Evolutionary conservation across 2,329 filamentous ascomycete species (phyloP), one percentile per base, ranked within the genome.

Genomic region (Trichoderma semiorbis): DNA sequence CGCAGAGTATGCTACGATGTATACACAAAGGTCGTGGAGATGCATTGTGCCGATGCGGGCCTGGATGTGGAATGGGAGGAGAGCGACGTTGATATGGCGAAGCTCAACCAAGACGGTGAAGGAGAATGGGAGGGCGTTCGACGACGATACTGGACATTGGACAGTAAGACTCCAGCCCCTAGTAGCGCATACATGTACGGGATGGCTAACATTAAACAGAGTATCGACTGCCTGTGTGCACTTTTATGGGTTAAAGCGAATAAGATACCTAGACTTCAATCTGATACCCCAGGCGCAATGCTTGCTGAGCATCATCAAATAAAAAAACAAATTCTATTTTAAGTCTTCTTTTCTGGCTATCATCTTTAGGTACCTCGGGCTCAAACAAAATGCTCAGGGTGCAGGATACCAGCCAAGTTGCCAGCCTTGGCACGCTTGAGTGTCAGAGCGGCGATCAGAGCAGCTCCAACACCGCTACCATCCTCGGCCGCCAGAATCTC

Each of bases 381-480:
- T 62, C 14, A 24, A 39, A 53, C 21, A 55, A 34, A 91, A 79
- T 91, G 89, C 80, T 91, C 89, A 2, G 87, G 88, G 79, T 91
- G 88, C 77, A 90, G 80, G 74, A 92, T 89, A 78, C 90, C 90
- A 16, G 88, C 85, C 80, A 90, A 74, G 77, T 91, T 91, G 68
- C 90, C 90, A 65, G 86, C 84, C 79, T 88, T 84, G 73, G 91
- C 88, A 68, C 90, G 83, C 86, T 91, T 88, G 74, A 91, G 81
- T 16, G 90, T 92, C 79, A 92, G 79, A 14, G 90, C 90, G 8
- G 96, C 96, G 85, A 99, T 98, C 73, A 99, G 84, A 5, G 96
- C 96, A 58, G 95, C 96, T 76, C 95, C 95, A n/a, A 98, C 96
- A 88, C 95, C 96, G 75, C 92, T 95, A 75, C 96, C 96, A 81